Conservation (phyloP, 441 rosid genomes). For the Pelargonium hybrid region DNA sequence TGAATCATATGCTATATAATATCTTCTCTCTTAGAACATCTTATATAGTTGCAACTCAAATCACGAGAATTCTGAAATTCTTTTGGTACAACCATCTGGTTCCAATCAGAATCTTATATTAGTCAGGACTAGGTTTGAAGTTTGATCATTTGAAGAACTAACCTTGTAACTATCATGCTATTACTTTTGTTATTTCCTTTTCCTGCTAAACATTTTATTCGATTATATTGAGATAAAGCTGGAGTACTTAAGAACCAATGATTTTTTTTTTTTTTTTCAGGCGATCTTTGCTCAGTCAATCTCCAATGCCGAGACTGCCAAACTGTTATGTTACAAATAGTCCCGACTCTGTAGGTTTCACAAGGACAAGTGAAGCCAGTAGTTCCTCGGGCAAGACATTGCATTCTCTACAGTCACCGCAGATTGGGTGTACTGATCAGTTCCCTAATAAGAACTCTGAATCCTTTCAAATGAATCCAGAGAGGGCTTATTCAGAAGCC, state of each 20-base stretch:
- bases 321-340: constrained; percentile 24
- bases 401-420: constrained; percentile 33
- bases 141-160: not conserved
- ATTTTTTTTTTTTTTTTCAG: constrained; percentile 32
- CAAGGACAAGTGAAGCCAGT: constrained; percentile 10
- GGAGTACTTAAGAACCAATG: constrained; percentile 8
- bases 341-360: constrained; percentile 30
- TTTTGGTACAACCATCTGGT: not conserved
- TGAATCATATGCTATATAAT: no score
- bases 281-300: constrained; percentile 90
- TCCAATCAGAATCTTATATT: not conserved
- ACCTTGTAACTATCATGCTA: not conserved
- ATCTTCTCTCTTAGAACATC: no score
- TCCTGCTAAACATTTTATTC: not conserved
- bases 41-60: not conserved
- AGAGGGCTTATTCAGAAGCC: constrained; percentile 23
- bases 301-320: constrained; percentile 47
- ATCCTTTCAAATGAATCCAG: constrained; percentile 21
- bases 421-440: constrained; percentile 19
- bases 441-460: constrained; percentile 23
- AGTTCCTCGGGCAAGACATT: constrained; percentile 25
- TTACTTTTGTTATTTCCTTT: not conserved
- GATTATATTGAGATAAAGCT: constrained; percentile 5
- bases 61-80: not conserved
- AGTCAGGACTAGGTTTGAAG: not conserved